Evolutionary conservation across 352 stramenopile species (phyloP), one percentile per base, ranked within the genome.

Genomic region (Globisporangium lucens): DNA sequence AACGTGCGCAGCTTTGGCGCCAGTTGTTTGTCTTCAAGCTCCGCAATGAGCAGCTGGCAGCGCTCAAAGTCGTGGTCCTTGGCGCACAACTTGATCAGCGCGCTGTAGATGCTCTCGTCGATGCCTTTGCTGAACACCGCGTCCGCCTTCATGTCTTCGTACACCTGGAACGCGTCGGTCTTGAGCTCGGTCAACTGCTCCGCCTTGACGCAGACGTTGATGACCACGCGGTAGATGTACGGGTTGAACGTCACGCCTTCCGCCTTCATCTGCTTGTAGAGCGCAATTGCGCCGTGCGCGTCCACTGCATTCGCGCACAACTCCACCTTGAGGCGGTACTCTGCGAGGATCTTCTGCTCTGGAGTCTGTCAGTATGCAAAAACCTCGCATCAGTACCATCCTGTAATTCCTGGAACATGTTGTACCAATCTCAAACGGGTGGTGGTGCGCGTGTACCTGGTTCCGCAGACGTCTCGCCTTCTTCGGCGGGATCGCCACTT

Each of bases 1-100:
- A 91, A 91, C 30, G 86, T 93, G 30, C 88, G 85, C 61, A 95
- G 68, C 64, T 90, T 91, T 1, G 88, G 82, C 12, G 73, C 47
- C 17, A 92, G 68, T 1, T 83, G 73, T 8, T 70, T 68, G 8
- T 61, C 70, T 27, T 87, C 75, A 74, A 95, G 75, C 15, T 82
- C 74, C 4, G 70, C 66, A 30, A 95, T 65, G 30, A 95, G 72
- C 8, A 61, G 64, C 20, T 82, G 67, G 53, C 80, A 87, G 24
- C 68, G 70, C 4, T 76, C 74, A 67, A 90, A 93, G 59, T 92
- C 76, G 30, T 75, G 64, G 9, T 77, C 76, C 55, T 86, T 85
- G 66, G 75, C 79, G 67, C 82, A 93, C 10, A 95, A 69, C 61
- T 93, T 92, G 63, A 94, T 73, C 56, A 95, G 74, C 29, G 87